Evolutionary conservation across 768 basidiomycete genomes (phyloP).

Genomic region (Xerocomellus intermedius): DNA sequence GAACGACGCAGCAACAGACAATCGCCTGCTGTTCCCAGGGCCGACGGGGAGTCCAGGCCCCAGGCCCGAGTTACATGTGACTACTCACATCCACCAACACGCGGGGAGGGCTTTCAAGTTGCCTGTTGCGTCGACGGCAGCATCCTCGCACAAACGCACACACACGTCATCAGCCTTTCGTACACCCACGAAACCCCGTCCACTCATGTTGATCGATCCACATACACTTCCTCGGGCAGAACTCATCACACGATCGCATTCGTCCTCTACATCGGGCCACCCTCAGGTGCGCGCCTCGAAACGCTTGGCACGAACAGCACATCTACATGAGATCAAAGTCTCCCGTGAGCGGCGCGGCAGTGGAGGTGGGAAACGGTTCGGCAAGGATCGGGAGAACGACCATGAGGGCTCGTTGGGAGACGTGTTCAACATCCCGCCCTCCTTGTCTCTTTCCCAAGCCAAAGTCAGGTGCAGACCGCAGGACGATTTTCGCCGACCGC

Average conservation of each 20-base stretch:
- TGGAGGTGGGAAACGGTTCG: conserved; percentile 4
- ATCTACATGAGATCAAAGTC: conserved; percentile 60
- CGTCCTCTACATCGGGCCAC: conserved; percentile 20
- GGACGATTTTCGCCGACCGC: conserved; percentile 2
- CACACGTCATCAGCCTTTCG: conserved; percentile 11
- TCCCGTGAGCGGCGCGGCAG: conserved; percentile 12
- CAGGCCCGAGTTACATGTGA: not conserved
- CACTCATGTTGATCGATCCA: conserved; percentile 19
- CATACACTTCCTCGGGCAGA: conserved; percentile 22
- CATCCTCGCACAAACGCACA: conserved; percentile 8
- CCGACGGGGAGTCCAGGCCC: not conserved
- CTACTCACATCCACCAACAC: not conserved
- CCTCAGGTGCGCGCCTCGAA: conserved; percentile 38
- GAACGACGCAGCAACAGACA: not conserved
- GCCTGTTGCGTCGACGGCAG: not conserved
- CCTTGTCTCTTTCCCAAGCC: not conserved
- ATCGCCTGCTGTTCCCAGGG: not conserved
- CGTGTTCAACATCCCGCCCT: conserved; percentile 10
- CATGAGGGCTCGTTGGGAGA: conserved; percentile 7
- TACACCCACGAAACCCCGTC: conserved; percentile 23
- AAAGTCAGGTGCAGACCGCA: not conserved
- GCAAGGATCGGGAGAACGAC: conserved; percentile 14
- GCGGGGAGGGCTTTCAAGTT: not conserved
- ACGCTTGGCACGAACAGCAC: conserved; percentile 63
- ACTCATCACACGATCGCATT: conserved; percentile 21